Conservation (phyloP, 768 basidiomycete genomes). For the Pulveroboletus sp. region DNA sequence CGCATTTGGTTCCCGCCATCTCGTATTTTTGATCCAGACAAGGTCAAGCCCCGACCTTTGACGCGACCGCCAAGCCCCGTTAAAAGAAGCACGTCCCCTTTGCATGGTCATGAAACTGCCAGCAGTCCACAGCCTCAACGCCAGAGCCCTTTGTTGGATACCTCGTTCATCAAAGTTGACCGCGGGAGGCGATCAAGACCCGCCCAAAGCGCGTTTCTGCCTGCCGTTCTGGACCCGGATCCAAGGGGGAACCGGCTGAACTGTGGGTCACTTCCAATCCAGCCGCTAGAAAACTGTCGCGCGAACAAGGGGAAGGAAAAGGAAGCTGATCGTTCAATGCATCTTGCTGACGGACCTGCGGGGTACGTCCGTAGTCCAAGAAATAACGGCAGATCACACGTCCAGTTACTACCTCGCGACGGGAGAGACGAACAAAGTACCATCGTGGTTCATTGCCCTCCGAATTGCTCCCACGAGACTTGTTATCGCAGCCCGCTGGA, state of each 20-base stretch:
- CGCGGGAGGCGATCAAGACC: slow-evolving; percentile 21
- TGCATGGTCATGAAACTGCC: not conserved
- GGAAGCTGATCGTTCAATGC: not conserved
- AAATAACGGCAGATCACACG: slow-evolving; percentile 17
- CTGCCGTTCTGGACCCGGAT: slow-evolving; percentile 8
- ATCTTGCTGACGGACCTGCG: slow-evolving; percentile 1
- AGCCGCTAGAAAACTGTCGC: not conserved
- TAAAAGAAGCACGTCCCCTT: slow-evolving; percentile 3
- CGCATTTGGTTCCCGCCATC: slow-evolving; percentile 27
- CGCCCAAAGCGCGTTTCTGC: slow-evolving; percentile 19
- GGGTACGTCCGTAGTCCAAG: not conserved
- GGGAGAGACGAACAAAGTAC: slow-evolving; percentile 6
- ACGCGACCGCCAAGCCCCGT: slow-evolving; percentile 24
- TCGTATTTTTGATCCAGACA: slow-evolving; percentile 25
- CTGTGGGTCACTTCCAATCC: not conserved
- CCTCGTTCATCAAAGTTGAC: slow-evolving; percentile 17
- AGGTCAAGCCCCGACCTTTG: slow-evolving; percentile 21
- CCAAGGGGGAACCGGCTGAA: not conserved
- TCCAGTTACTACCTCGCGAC: slow-evolving; percentile 19
- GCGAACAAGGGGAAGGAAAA: slow-evolving; percentile 3
- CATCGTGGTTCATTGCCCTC: slow-evolving; percentile 19
- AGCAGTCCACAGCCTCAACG: not conserved
- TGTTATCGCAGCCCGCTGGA: not conserved
- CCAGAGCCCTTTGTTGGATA: slow-evolving; percentile 1
- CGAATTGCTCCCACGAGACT: slow-evolving; percentile 17